These are phyloP conservation scores for Phytophthora pistaciae DNA, from an alignment of 352 stramenopile species.

Conservation along the genomic window DNA sequence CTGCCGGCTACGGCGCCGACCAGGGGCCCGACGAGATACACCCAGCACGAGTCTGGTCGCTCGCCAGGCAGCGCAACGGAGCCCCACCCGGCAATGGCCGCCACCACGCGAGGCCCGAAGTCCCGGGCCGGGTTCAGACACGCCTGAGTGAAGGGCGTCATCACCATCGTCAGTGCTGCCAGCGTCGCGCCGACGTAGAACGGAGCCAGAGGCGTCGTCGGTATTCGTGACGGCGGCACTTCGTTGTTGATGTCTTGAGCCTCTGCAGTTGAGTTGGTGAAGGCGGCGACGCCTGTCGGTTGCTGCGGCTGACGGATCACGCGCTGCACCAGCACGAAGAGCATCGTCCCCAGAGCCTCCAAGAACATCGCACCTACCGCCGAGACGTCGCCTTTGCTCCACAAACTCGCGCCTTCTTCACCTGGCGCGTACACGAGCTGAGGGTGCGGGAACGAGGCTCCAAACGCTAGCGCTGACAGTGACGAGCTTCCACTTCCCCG, in stretches of 20 bases:
- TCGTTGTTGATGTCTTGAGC: conserved; percentile 16
- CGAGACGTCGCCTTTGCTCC: conserved; percentile 44
- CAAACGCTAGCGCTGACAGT: conserved; percentile 73
- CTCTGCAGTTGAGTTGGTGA: conserved; percentile 15
- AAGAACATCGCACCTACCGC: conserved; percentile 49
- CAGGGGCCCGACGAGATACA: conserved; percentile 72
- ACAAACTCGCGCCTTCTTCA: conserved; percentile 11
- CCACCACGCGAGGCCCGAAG: conserved; percentile 76
- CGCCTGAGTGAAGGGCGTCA: conserved; percentile 75
- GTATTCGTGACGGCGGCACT: conserved; percentile 14
- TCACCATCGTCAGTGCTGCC: conserved; percentile 52
- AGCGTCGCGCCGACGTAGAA: conserved; percentile 67
- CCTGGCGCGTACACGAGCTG: conserved; percentile 34
- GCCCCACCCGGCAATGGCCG: conserved; percentile 69
- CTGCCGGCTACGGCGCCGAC: conserved; percentile 63
- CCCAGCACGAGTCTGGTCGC: conserved; percentile 56
- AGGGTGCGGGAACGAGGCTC: conserved; percentile 75
- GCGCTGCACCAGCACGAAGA: conserved; percentile 75
- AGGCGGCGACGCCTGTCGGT: conserved; percentile 23
- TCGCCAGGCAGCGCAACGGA: conserved; percentile 49
- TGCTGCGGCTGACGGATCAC: conserved; percentile 46
- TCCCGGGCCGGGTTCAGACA: conserved; percentile 83
- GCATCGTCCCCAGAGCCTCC: conserved; percentile 64
- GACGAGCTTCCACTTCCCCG: conserved; percentile 45
- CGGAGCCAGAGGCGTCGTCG: conserved; percentile 32